A percentile compares a stretch with the other conserved stretches of the same genome.
Conservation (phyloP, 192 early-diverging fungal genomes). For the Chytriomyces hyalinus region DNA sequence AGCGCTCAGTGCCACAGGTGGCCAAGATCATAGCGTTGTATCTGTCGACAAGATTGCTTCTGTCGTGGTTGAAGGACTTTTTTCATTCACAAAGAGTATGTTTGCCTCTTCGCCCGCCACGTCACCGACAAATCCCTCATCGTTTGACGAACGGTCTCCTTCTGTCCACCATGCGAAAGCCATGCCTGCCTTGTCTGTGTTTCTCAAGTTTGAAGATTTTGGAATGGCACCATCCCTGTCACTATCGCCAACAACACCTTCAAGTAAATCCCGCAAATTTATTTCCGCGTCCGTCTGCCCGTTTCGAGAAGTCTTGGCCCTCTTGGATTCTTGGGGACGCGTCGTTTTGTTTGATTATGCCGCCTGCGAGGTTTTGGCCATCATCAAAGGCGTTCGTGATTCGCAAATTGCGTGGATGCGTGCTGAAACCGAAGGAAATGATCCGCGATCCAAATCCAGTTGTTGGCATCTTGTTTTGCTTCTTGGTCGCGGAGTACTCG, state of each 20-base stretch:
- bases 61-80: background rate
- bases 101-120: background rate
- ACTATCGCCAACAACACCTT: background rate
- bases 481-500: slow-evolving; percentile 12
- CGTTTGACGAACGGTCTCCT: background rate
- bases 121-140: background rate
- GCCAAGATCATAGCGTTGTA: background rate
- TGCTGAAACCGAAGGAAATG: background rate
- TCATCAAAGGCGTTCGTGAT: slow-evolving; percentile 19
- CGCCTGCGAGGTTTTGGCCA: background rate
- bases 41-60: slow-evolving; percentile 14
- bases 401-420: slow-evolving; percentile 15
- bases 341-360: background rate
- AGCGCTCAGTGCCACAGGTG: background rate
- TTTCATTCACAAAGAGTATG: slow-evolving; percentile 7
- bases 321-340: slow-evolving; percentile 20
- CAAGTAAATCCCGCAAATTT: background rate
- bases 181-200: background rate
- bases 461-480: background rate
- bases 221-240: background rate
- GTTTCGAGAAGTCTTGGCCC: background rate
- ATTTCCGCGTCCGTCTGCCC: background rate
- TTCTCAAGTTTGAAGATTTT: slow-evolving; percentile 9
- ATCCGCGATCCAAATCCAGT: too few relatives aligned
- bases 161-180: background rate